Percentiles rank a stretch among this genome's conserved stretches.
Evolutionary conservation across 129 eudicot species (phyloP).

Genomic region (Artemisia annua): DNA sequence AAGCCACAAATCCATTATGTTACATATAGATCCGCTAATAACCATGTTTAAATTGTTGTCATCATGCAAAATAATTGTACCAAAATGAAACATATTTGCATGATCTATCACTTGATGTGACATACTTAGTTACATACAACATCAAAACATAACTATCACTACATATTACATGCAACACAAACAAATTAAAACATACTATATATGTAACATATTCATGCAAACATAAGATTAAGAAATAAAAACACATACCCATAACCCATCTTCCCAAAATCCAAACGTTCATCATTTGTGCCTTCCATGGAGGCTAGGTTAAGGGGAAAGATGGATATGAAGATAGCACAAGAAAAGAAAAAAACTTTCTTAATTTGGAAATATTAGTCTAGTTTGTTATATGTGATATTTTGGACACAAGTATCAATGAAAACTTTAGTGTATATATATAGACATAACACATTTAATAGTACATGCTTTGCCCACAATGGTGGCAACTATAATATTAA

Average conservation of each 20-base stretch:
- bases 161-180: too few relatives aligned
- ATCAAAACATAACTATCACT: too few relatives aligned
- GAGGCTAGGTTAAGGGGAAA: constrained; percentile 22
- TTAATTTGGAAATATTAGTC: constrained; percentile 19
- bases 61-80: too few relatives aligned
- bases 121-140: too few relatives aligned
- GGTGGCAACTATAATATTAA: constrained; percentile 11
- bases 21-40: too few relatives aligned
- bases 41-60: too few relatives aligned
- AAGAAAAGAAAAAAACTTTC: constrained; percentile 1
- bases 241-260: constrained; percentile 89
- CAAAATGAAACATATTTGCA: too few relatives aligned
- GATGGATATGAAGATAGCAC: constrained; percentile 24
- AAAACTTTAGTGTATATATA: constrained; percentile 4
- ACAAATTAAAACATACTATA: background rate
- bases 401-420: constrained; percentile 25
- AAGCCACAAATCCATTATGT: too few relatives aligned
- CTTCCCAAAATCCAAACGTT: constrained; percentile 94
- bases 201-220: background rate
- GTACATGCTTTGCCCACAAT: constrained; percentile 34
- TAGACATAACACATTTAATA: background rate
- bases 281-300: constrained; percentile 69
- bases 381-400: constrained; percentile 15
- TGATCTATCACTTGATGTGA: too few relatives aligned
- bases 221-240: background rate